These are phyloP conservation scores for Nelumbo lutea DNA, from an alignment of 164 flowering plant genomes.

Conservation along the genomic window DNA sequence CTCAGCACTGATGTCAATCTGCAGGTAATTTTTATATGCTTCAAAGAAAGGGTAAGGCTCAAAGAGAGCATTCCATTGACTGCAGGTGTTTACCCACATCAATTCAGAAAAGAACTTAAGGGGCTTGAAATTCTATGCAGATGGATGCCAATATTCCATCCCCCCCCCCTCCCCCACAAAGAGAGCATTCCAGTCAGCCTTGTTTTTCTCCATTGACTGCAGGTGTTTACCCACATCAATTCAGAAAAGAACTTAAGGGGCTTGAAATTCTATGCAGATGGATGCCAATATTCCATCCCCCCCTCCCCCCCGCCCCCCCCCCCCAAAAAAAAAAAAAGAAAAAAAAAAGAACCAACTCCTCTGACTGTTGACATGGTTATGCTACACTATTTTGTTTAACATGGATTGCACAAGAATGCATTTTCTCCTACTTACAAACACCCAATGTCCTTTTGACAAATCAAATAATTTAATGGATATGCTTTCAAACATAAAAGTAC, in stretches of 20 bases:
- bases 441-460: no score
- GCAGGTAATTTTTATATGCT: constrained; percentile 76
- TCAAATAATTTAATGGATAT: neutral
- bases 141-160: no score
- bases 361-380: no score
- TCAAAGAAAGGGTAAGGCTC: constrained; percentile 83
- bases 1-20: constrained; percentile 70
- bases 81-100: constrained; percentile 19
- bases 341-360: no score
- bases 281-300: no score
- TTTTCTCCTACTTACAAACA: no score
- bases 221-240: neutral
- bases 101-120: neutral
- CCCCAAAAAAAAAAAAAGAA: no score
- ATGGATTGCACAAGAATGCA: no score
- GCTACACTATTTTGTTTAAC: no score
- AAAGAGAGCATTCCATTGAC: constrained; percentile 74
- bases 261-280: no score
- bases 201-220: constrained; percentile 70
- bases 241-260: neutral
- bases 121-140: no score
- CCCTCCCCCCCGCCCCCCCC: no score
- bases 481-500: neutral
- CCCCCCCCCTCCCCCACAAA: constrained; percentile 37
- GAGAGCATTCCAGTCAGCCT: constrained; percentile 61